Conservation (phyloP, 441 rosid species). For the Populus hybrid region DNA sequence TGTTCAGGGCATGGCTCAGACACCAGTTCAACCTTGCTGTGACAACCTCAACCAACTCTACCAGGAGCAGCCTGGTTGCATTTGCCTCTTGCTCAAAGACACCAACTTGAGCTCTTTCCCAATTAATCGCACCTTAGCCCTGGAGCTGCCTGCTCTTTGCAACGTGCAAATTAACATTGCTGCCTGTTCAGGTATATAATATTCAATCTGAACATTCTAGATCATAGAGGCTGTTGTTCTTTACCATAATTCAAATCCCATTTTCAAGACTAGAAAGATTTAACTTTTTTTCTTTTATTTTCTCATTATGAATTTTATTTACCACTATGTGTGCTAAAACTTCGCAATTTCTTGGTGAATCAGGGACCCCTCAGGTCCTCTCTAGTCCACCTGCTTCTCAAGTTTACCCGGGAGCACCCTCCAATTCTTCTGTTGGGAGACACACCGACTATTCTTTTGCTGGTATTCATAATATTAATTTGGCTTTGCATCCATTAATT, state of each 20-base stretch:
- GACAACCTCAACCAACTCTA: slow-evolving; percentile 59
- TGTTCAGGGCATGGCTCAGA: slow-evolving; percentile 56
- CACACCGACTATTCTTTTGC: too few relatives aligned
- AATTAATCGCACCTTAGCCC: slow-evolving; percentile 64
- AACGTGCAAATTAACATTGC: slow-evolving; percentile 40
- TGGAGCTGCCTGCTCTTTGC: slow-evolving; percentile 62
- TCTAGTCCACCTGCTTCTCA: too few relatives aligned
- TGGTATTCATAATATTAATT: too few relatives aligned
- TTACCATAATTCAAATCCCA: neutral
- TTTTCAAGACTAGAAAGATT: neutral
- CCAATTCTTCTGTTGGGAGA: too few relatives aligned
- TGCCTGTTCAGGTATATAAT: slow-evolving; percentile 48
- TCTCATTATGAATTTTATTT: neutral
- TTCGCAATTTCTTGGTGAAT: too few relatives aligned
- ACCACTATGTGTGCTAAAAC: neutral
- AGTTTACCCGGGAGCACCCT: too few relatives aligned
- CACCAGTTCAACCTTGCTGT: slow-evolving; percentile 63
- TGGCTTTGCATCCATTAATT: too few relatives aligned
- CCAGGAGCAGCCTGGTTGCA: slow-evolving; percentile 52
- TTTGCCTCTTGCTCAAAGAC: slow-evolving; percentile 66
- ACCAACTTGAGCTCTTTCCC: slow-evolving; percentile 53
- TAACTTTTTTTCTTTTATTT: neutral
- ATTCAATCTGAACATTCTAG: neutral
- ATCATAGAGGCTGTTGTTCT: too few relatives aligned
- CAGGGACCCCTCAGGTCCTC: too few relatives aligned